A percentile compares a stretch with the other conserved stretches of the same genome.
Evolutionary conservation across 805 yeast genomes (phyloP).

Genomic region (Starmerella scarabaei): DNA sequence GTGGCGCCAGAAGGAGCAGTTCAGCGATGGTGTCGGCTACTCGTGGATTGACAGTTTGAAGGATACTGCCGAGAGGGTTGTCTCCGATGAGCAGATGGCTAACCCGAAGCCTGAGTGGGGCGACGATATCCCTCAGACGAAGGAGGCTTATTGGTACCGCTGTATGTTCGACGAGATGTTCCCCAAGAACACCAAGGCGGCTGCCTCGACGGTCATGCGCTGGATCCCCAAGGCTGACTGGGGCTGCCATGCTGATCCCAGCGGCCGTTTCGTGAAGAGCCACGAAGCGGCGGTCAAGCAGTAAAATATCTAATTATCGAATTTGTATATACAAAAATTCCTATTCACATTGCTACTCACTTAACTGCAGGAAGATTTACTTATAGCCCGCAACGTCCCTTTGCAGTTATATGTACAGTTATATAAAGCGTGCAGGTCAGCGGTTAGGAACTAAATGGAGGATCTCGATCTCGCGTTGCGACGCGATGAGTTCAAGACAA

Average conservation of each 20-base stretch:
- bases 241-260: slow-evolving; percentile 99
- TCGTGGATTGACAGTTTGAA: slow-evolving; percentile 98
- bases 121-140: slow-evolving; percentile 81
- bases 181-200: slow-evolving; percentile 76
- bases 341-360: too few relatives aligned
- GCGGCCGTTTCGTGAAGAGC: slow-evolving; percentile 89
- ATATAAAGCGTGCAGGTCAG: not conserved
- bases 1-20: slow-evolving; percentile 99
- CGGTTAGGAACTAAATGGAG: too few relatives aligned
- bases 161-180: slow-evolving; percentile 86
- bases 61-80: slow-evolving; percentile 79
- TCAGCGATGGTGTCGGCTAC: slow-evolving; percentile 98
- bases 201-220: slow-evolving; percentile 94
- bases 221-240: slow-evolving; percentile 99
- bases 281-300: slow-evolving; percentile 53
- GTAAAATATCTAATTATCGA: not conserved
- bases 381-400: too few relatives aligned
- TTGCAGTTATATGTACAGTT: not conserved
- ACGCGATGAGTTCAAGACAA: slow-evolving; percentile 3
- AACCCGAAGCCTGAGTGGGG: slow-evolving; percentile 96
- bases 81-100: slow-evolving; percentile 82
- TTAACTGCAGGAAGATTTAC: too few relatives aligned
- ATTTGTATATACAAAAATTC: too few relatives aligned
- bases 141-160: slow-evolving; percentile 99
- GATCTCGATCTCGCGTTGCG: not conserved